These are phyloP conservation scores for Phytophthora kernoviae DNA, from an alignment of 352 stramenopile species.

Conservation along the genomic window DNA sequence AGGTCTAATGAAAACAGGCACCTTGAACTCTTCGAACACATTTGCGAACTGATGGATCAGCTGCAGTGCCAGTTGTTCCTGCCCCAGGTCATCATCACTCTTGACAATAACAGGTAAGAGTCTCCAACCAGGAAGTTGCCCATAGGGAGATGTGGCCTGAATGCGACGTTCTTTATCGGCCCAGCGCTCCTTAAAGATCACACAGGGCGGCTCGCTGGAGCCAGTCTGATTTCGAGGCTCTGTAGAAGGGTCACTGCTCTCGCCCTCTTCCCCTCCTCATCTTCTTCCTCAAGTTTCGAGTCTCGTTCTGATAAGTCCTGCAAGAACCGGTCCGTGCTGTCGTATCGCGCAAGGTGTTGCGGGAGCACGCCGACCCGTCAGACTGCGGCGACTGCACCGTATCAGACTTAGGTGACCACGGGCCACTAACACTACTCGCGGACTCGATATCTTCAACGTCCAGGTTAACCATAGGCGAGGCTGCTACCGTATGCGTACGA, in stretches of 20 bases:
- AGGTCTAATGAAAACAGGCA: constrained; percentile 94
- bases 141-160: constrained; percentile 85
- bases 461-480: constrained; percentile 16
- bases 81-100: constrained; percentile 97
- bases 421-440: constrained; percentile 33
- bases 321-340: constrained; percentile 81
- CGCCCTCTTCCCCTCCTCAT: constrained; percentile 51
- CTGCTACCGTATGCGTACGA: constrained; percentile 10
- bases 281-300: constrained; percentile 70
- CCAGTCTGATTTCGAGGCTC: constrained; percentile 18
- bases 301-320: constrained; percentile 73
- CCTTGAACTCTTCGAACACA: constrained; percentile 93
- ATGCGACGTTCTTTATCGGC: constrained; percentile 93
- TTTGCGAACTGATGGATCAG: constrained; percentile 95
- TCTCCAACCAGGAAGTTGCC: constrained; percentile 86
- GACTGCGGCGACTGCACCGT: constrained; percentile 58
- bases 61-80: constrained; percentile 98
- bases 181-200: constrained; percentile 96
- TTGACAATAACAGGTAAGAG: constrained; percentile 97
- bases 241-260: constrained; percentile 26
- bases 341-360: constrained; percentile 58
- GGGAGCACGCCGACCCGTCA: constrained; percentile 63
- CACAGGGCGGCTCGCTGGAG: constrained; percentile 47
- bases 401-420: constrained; percentile 72
- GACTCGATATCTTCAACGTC: constrained; percentile 31